These are phyloP conservation scores for Macrolepiota albuminosa DNA, from an alignment of 768 basidiomycete species.

Conservation along the genomic window DNA sequence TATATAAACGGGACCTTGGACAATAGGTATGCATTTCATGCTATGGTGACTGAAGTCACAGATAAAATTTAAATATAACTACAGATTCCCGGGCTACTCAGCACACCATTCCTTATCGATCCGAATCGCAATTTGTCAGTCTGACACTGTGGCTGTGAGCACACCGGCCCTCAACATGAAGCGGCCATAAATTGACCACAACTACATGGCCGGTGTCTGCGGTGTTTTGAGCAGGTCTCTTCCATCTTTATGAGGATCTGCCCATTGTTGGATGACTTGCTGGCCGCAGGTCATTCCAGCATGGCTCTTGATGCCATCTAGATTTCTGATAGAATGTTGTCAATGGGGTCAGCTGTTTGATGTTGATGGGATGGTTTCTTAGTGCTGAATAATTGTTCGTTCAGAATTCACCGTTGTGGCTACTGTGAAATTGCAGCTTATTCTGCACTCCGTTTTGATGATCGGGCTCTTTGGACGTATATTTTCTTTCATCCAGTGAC, in stretches of 20 bases:
- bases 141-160: neutral
- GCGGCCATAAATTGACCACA: neutral
- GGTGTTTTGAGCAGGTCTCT: neutral
- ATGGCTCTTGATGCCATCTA: neutral
- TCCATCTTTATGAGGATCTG: neutral
- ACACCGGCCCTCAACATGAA: neutral
- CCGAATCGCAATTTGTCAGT: no score
- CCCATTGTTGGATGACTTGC: neutral
- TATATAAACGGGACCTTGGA: neutral
- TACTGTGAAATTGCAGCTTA: neutral
- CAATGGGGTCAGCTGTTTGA: no score
- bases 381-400: neutral
- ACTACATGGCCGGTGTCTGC: neutral
- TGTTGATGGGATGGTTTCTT: neutral
- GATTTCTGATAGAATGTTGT: neutral
- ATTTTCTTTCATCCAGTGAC: neutral
- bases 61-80: neutral
- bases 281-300: neutral
- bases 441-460: no score
- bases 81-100: no score
- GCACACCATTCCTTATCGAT: no score
- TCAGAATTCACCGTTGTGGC: neutral
- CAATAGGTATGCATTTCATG: neutral
- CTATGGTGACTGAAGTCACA: neutral
- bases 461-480: neutral